Percentiles rank a stretch among this genome's conserved stretches.
These are phyloP conservation scores for Mikania micrantha DNA, from an alignment of 129 eudicot genomes.

Conservation along the genomic window DNA sequence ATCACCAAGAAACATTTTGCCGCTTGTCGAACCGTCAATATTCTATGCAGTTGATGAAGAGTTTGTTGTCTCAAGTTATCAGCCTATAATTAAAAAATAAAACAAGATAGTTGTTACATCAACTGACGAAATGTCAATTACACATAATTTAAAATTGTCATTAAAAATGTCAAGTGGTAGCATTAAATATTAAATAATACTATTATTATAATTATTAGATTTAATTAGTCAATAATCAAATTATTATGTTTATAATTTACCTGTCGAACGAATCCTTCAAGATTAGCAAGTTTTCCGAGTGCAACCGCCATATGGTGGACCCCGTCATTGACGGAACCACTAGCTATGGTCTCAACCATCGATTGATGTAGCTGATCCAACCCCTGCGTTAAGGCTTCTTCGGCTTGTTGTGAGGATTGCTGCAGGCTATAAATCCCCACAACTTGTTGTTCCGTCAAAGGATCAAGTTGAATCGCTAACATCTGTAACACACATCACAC, in stretches of 20 bases:
- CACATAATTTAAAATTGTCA: neutral
- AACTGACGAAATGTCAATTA: neutral
- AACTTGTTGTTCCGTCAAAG: constrained; percentile 80
- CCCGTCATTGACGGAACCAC: constrained; percentile 56
- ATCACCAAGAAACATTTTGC: constrained; percentile 84
- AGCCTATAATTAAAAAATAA: constrained; percentile 36
- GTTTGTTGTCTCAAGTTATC: constrained; percentile 94
- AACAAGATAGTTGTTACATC: neutral
- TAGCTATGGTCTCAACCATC: constrained; percentile 64
- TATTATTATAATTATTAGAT: neutral
- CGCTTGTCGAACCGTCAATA: constrained; percentile 87
- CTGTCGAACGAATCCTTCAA: constrained; percentile 95
- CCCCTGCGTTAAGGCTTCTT: constrained; percentile 84
- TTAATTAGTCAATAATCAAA: neutral
- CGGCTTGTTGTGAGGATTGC: constrained; percentile 80
- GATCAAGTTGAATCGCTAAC: constrained; percentile 72
- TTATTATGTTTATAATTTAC: constrained; percentile 27
- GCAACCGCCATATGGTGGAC: constrained; percentile 99
- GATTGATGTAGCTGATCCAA: constrained; percentile 84
- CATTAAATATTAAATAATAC: too few species aligned
- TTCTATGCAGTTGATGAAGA: constrained; percentile 75
- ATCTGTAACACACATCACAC: constrained; percentile 35
- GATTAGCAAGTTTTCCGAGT: constrained; percentile 84
- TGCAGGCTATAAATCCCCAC: constrained; percentile 90
- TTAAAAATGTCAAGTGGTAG: too few species aligned